Evolutionary conservation across 805 yeast species (phyloP).

Genomic region (Teunomyces cretensis): DNA sequence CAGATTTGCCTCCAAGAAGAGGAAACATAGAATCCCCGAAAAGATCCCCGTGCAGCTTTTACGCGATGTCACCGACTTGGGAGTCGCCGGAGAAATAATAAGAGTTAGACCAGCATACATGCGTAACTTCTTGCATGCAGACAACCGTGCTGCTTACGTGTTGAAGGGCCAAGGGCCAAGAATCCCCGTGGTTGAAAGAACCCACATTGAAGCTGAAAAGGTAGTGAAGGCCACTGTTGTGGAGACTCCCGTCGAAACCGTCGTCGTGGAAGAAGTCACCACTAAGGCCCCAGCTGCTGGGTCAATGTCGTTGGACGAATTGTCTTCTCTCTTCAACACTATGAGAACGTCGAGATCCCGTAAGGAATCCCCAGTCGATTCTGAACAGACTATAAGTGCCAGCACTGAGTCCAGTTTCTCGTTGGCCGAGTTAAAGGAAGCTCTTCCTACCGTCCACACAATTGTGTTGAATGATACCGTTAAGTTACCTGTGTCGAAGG

Average conservation of each 20-base stretch:
- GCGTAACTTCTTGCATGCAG: constrained; percentile 73
- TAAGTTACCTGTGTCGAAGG: constrained; percentile 28
- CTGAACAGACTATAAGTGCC: constrained; percentile 13
- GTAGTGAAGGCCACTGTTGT: background rate
- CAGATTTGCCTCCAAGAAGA: constrained; percentile 12
- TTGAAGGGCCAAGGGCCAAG: constrained; percentile 34
- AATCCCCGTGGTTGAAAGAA: constrained; percentile 39
- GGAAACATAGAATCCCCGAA: constrained; percentile 20
- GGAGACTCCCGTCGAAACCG: constrained; percentile 4
- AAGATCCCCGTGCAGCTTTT: constrained; percentile 75
- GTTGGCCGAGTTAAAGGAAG: constrained; percentile 31
- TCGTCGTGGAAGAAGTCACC: background rate
- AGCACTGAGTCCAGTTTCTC: constrained; percentile 21
- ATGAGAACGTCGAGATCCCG: constrained; percentile 19
- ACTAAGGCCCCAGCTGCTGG: constrained; percentile 11
- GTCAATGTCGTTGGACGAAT: constrained; percentile 39
- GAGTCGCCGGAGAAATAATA: constrained; percentile 70
- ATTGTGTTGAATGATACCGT: constrained; percentile 14
- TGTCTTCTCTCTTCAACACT: constrained; percentile 33
- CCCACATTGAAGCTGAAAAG: constrained; percentile 3
- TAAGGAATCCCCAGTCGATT: constrained; percentile 2
- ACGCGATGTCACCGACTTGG: constrained; percentile 61
- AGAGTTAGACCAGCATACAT: constrained; percentile 76
- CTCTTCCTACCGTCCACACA: constrained; percentile 25
- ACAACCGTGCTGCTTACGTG: constrained; percentile 75